phyloP scores from a whole-genome alignment of 2,329 filamentous ascomycete genomes.

The Chaetomium strumarium region DNA sequence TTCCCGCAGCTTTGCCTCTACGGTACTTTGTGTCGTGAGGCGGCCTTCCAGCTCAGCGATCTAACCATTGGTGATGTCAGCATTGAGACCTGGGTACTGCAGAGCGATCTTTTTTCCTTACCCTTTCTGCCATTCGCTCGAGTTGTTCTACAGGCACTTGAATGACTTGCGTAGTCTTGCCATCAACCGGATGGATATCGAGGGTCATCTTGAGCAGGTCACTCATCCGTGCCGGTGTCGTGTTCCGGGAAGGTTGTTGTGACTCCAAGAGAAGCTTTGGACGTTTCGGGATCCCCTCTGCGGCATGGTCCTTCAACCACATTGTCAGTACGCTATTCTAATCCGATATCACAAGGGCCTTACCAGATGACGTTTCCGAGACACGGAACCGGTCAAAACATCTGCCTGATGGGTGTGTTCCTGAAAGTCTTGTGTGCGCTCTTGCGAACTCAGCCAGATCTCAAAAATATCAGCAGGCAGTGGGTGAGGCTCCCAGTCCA shows the following conservation, averaged over 20 bases:
- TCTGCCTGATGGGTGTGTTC: constrained; percentile 13
- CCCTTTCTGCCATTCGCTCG: constrained; percentile 36
- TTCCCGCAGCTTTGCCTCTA: constrained; percentile 27
- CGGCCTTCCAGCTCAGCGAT: constrained; percentile 34
- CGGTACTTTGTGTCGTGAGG: constrained; percentile 28
- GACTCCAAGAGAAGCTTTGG: constrained; percentile 14
- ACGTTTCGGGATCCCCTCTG: constrained; percentile 19
- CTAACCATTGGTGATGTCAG: constrained; percentile 28
- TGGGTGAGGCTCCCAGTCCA: constrained; percentile 43
- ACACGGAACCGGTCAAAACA: constrained; percentile 17
- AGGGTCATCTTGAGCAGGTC: constrained; percentile 30
- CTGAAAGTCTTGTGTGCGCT: constrained; percentile 26
- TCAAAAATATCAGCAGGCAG: constrained; percentile 47
- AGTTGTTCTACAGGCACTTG: constrained; percentile 29
- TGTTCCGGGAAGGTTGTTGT: constrained; percentile 7
- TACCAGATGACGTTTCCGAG: constrained; percentile 46
- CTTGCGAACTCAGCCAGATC: constrained; percentile 37
- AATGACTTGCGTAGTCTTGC: constrained; percentile 4
- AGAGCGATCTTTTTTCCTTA: constrained; percentile 19
- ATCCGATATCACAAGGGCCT: constrained; percentile 22
- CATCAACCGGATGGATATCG: constrained; percentile 6
- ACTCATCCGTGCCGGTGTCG: constrained; percentile 21
- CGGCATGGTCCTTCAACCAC: constrained; percentile 15
- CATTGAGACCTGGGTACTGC: background rate
- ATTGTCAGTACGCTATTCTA: constrained; percentile 16